These are phyloP conservation scores for Epichloe elymi DNA, from an alignment of 2,329 filamentous ascomycete species.

Conservation along the genomic window DNA sequence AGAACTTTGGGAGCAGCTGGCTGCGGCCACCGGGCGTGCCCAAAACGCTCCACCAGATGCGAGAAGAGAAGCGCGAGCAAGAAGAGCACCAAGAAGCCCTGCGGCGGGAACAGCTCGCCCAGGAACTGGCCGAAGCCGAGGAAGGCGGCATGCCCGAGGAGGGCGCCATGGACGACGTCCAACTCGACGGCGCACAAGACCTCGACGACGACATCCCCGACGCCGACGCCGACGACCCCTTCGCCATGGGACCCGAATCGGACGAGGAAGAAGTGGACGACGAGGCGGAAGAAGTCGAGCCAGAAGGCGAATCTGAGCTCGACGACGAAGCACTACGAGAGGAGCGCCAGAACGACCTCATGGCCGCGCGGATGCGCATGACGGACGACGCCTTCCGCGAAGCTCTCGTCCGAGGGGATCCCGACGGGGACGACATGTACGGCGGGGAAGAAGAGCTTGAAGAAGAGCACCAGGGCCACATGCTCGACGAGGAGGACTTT, in stretches of 20 bases:
- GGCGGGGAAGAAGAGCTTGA: slow-evolving; percentile 40
- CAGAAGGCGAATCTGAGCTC: slow-evolving; percentile 25
- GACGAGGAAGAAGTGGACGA: slow-evolving; percentile 28
- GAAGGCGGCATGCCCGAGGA: slow-evolving; percentile 24
- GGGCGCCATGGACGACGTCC: slow-evolving; percentile 40
- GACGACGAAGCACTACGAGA: slow-evolving; percentile 27
- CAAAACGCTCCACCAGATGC: slow-evolving; percentile 82
- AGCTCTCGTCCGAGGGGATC: slow-evolving; percentile 38
- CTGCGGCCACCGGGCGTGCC: slow-evolving; percentile 75
- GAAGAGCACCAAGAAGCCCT: slow-evolving; percentile 72
- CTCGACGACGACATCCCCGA: slow-evolving; percentile 65
- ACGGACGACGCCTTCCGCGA: slow-evolving; percentile 50
- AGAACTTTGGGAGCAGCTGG: slow-evolving; percentile 81
- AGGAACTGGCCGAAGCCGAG: slow-evolving; percentile 62
- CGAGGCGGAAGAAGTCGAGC: slow-evolving; percentile 25
- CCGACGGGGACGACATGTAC: slow-evolving; percentile 36
- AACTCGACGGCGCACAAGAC: slow-evolving; percentile 44
- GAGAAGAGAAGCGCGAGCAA: slow-evolving; percentile 78
- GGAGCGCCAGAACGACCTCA: slow-evolving; percentile 34
- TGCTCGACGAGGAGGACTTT: slow-evolving; percentile 52
- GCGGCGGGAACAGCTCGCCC: slow-evolving; percentile 54
- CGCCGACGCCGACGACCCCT: slow-evolving; percentile 36
- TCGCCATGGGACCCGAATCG: slow-evolving; percentile 31
- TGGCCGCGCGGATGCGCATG: slow-evolving; percentile 38
- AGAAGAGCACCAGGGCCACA: slow-evolving; percentile 42